Evolutionary conservation across 768 basidiomycete genomes (phyloP), one percentile per base, ranked within the genome.

Genomic region (Lactarius quietus): DNA sequence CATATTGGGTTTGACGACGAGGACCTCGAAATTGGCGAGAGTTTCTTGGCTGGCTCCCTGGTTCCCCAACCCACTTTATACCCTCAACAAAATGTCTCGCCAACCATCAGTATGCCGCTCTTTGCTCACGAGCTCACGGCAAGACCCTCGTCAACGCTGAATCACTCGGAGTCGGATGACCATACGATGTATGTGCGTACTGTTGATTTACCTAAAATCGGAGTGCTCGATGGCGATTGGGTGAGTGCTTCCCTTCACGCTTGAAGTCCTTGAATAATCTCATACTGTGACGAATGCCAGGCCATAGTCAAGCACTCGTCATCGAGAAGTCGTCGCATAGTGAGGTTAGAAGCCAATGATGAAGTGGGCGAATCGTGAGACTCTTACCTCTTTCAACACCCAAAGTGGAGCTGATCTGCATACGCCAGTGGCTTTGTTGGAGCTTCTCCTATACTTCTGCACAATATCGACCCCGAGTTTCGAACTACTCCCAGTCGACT

Each of bases 181-280:
- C 77, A 76, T 48, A 82, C 87, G 3, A 69, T 92, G 0, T 90
- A 87, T 72, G 69, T 90, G 38, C 80, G 82, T 36, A 85, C 88
- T 2, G 71, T 78, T n/a, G 86, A 89, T 64, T 78, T 94, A 18
- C 81, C 83, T 43, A 82, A 78, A 59, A 76, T 90, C 48, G 91
- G 92, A 17, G 73, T 87, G 7, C 78, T 91, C 57, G 83, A 84
- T 67, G 87, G 87, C 36, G 92, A 93, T 71, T 94, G 92, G 93
- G 92, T 90, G 74, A 53, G 81, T 69, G n/a, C 29, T 43, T 45
- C 39, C 2, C 10, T 10, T 66, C 26, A 52, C n/a, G n/a, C 15
- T 14, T 57, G 45, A n/a, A 55, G 59, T 23, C 5, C 6, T 28
- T n/a, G 35, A 33, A n/a, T n/a, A 23, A 38, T 38, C 23, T 26